Evolutionary conservation across 176 grass and related monocot genomes (phyloP), one percentile per base, ranked within the genome.

Genomic region (Oryza meyeriana): DNA sequence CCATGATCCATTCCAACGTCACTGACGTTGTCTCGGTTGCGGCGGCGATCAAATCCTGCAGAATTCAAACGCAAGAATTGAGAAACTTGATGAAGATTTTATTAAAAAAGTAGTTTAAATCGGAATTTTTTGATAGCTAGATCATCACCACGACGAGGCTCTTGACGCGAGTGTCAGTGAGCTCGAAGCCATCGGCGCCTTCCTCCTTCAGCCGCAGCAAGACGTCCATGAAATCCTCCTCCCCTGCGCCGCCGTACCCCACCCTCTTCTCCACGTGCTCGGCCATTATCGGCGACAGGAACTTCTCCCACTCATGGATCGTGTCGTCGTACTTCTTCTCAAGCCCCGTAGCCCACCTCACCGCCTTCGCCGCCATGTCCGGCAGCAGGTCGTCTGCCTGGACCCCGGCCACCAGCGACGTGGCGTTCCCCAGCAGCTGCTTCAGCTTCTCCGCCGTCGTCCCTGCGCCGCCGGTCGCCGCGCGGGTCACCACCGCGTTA

Each of bases 1-100:
- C 71, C 90, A 97, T 93, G 67, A 69, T 12, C 94, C 94, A 93
- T 75, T 96, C 94, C 38, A 92, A 33, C 8, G 77, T 78, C 10
- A 64, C 28, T 0, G 74, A 79, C 29, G 85, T 75, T 12, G 93
- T 96, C 5, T 88, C 93, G 1, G 90, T 96, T 20, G 79, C 93
- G 20, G 90, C 90, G 8, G 79, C 80, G 25, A 92, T 88, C 83
- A 90, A 62, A 67, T 96, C 90, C 93, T 95, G 75, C 25, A 13
- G 9, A 55, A 22, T 55, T 8, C 5, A 22, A 17, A 30, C 13
- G 11, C 39, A 66, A 65, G 31, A 64, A 55, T 35, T 25, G 10
- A 42, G 11, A 42, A 13, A 42, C 11, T 42, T 3, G 10, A 11
- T 3, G 11, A 8, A 20, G n/a, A n/a, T n/a, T 44, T 28, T 55